A percentile compares a stretch with the other conserved stretches of the same genome.
These are phyloP conservation scores for Trifolium dubium DNA, from an alignment of 306 rosid genomes.

Conservation along the genomic window DNA sequence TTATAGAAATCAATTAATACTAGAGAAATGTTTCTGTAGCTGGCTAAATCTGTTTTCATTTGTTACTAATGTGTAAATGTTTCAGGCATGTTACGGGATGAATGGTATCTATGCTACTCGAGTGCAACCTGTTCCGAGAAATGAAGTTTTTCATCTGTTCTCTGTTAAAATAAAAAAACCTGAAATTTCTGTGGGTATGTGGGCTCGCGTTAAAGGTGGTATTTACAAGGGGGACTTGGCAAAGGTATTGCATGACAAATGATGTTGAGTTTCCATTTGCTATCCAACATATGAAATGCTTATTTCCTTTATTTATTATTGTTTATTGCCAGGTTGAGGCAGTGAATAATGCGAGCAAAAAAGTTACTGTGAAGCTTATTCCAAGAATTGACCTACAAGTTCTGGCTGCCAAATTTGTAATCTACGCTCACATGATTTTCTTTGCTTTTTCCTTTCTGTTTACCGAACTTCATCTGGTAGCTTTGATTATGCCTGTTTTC, in stretches of 20 bases:
- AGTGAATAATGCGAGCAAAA: constrained; percentile 64
- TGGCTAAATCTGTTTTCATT: constrained; percentile 17
- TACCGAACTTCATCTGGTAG: constrained; percentile 10
- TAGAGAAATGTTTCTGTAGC: constrained; percentile 1
- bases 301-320: constrained; percentile 30
- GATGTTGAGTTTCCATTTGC: constrained; percentile 24
- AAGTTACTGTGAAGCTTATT: constrained; percentile 81
- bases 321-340: constrained; percentile 66
- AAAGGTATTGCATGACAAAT: constrained; percentile 59
- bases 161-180: constrained; percentile 54
- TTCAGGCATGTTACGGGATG: constrained; percentile 91
- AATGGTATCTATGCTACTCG: constrained; percentile 71
- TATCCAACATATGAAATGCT: constrained; percentile 28
- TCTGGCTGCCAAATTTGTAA: constrained; percentile 92
- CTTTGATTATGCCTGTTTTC: constrained; percentile 28
- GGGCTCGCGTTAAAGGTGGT: constrained; percentile 94
- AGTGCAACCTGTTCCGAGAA: constrained; percentile 69
- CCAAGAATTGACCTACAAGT: constrained; percentile 90
- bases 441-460: neutral
- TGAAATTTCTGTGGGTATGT: constrained; percentile 72
- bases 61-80: neutral
- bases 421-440: constrained; percentile 19
- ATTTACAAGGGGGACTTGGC: constrained; percentile 94
- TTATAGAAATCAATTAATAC: constrained; percentile 5
- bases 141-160: constrained; percentile 72